Percentiles rank a stretch among this genome's conserved stretches.
Conservation (phyloP, 176 grass and related monocot genomes). For the Oropetium thomaeum region DNA sequence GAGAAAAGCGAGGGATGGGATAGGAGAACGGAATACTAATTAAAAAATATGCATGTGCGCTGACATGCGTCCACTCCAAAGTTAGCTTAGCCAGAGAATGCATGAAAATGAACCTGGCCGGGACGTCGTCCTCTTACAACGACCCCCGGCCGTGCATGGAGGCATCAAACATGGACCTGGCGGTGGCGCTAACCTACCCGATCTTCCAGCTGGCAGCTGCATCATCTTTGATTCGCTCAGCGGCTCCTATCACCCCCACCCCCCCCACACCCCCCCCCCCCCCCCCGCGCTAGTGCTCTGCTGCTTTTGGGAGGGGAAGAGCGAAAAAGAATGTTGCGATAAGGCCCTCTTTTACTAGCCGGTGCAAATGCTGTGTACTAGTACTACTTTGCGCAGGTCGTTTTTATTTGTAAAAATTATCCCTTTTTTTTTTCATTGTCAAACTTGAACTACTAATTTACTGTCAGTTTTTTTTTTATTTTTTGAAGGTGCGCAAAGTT, state of each 20-base stretch:
- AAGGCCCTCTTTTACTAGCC: conserved; percentile 23
- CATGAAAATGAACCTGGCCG: conserved; percentile 20
- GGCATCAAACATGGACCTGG: background rate
- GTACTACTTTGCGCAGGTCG: background rate
- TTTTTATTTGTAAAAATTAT: background rate
- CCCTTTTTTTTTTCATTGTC: background rate
- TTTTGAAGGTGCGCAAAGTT: background rate
- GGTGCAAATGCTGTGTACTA: conserved; percentile 14
- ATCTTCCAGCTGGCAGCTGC: background rate
- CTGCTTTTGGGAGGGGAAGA: background rate
- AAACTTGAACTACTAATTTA: background rate
- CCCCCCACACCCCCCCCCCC: too few relatives aligned
- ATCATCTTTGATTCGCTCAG: conserved; percentile 6
- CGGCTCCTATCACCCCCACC: background rate
- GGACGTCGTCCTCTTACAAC: conserved; percentile 3
- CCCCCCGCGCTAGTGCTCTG: conserved; percentile 35
- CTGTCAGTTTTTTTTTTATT: background rate
- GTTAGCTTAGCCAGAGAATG: background rate
- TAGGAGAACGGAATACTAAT: too few relatives aligned
- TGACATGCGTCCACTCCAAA: conserved; percentile 9
- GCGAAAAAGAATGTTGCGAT: background rate
- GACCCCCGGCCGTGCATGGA: background rate
- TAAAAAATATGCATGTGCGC: background rate
- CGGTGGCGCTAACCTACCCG: background rate
- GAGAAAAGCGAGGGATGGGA: conserved; percentile 1